Conservation (phyloP, 352 stramenopile species). For the Globisporangium emineosum region DNA sequence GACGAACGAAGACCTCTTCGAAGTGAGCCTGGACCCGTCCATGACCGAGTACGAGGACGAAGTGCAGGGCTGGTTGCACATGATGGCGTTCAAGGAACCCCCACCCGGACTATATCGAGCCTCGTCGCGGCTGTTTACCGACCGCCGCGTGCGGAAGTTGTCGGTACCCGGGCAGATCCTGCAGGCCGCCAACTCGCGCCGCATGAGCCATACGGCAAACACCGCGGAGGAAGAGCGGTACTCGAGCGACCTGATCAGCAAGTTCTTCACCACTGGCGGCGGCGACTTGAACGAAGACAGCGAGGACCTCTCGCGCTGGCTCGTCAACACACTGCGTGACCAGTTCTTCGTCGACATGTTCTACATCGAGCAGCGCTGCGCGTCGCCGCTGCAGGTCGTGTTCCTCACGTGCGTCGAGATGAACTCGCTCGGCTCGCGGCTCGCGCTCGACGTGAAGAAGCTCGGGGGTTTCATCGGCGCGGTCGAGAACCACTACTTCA, state of each 20-base stretch:
- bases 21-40: constrained; percentile 46
- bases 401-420: constrained; percentile 56
- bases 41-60: constrained; percentile 67
- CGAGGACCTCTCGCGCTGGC: constrained; percentile 41
- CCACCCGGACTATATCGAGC: constrained; percentile 13
- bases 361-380: constrained; percentile 45
- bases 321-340: constrained; percentile 51
- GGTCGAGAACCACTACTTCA: constrained; percentile 63
- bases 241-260: constrained; percentile 23
- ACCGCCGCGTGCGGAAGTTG: constrained; percentile 7
- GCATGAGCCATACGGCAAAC: constrained; percentile 18
- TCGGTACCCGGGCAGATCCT: constrained; percentile 16
- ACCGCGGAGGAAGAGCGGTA: constrained; percentile 21
- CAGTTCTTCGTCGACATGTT: constrained; percentile 68
- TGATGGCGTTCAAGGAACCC: constrained; percentile 57
- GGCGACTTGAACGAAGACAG: constrained; percentile 19
- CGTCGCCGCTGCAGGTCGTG: constrained; percentile 42
- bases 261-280: constrained; percentile 16
- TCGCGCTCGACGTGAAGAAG: constrained; percentile 50
- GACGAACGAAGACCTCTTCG: constrained; percentile 62
- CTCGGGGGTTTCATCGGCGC: constrained; percentile 38
- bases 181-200: constrained; percentile 18
- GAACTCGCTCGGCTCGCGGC: constrained; percentile 40
- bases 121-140: constrained; percentile 12
- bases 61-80: constrained; percentile 67